Evolutionary conservation across 2,329 filamentous ascomycete genomes (phyloP).

Genomic region (Phialemonium atrogriseum): DNA sequence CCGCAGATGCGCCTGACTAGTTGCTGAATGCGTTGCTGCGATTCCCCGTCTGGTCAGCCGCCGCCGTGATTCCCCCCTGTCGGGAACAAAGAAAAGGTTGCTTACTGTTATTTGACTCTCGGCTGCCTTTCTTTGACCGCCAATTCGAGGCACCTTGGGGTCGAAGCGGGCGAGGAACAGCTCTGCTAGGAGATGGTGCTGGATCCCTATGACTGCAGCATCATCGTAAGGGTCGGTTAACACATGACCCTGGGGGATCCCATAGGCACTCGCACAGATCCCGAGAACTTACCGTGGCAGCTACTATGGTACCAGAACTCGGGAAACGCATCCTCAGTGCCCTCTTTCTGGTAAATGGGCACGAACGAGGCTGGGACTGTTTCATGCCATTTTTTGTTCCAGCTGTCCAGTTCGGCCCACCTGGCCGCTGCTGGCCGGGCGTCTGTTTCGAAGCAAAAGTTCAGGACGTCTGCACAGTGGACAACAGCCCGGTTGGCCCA

Average conservation of each 20-base stretch:
- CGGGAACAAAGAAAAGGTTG: slow-evolving; percentile 2
- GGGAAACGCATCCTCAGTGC: slow-evolving; percentile 39
- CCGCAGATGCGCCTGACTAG: slow-evolving; percentile 48
- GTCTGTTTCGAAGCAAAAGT: slow-evolving; percentile 48
- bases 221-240: slow-evolving; percentile 1
- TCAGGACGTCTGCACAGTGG: slow-evolving; percentile 54
- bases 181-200: slow-evolving; percentile 50
- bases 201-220: slow-evolving; percentile 49
- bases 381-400: slow-evolving; percentile 36
- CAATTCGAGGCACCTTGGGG: slow-evolving; percentile 42
- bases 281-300: slow-evolving; percentile 35
- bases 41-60: background rate
- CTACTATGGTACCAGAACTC: slow-evolving; percentile 49
- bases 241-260: too few species aligned
- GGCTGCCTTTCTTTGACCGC: slow-evolving; percentile 27
- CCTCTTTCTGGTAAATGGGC: slow-evolving; percentile 39
- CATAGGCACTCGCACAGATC: too few species aligned
- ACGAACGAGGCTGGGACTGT: slow-evolving; percentile 42
- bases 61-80: background rate
- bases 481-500: slow-evolving; percentile 56
- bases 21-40: slow-evolving; percentile 32
- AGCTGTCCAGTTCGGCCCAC: slow-evolving; percentile 37
- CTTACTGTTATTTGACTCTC: slow-evolving; percentile 30
- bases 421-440: slow-evolving; percentile 18
- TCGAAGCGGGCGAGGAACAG: slow-evolving; percentile 50